Conservation (phyloP, 148 eudicot genomes). For the Gaultheria prostrata region DNA sequence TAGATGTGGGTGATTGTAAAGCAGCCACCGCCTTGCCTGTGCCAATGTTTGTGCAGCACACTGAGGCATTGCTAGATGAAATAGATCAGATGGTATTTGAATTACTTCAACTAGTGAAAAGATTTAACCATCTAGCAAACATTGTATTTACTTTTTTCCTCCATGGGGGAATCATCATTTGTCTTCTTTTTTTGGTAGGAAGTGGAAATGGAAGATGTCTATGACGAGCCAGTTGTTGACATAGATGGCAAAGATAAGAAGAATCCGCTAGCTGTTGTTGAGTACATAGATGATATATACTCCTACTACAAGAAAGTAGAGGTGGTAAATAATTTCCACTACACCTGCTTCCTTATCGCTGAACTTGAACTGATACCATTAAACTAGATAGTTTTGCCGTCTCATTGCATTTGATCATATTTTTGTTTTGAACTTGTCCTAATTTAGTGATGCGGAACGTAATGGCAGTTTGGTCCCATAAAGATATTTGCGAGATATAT, state of each 20-base stretch:
- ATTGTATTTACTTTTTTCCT: neutral
- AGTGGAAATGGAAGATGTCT: conserved; percentile 67
- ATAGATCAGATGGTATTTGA: conserved; percentile 60
- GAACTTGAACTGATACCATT: neutral
- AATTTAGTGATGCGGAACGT: too few relatives aligned
- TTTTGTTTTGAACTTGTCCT: neutral
- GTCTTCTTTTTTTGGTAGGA: conserved; percentile 24
- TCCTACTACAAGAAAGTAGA: conserved; percentile 63
- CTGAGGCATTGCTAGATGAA: conserved; percentile 66
- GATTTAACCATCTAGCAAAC: neutral
- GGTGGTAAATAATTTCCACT: conserved; percentile 33
- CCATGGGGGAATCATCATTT: neutral
- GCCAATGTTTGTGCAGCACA: conserved; percentile 77
- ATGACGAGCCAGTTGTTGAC: conserved; percentile 46
- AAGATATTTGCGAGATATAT: too few relatives aligned
- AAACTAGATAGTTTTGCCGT: neutral
- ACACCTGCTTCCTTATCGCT: neutral
- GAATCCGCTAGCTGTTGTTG: conserved; percentile 66
- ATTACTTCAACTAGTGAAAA: neutral
- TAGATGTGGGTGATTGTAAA: conserved; percentile 47
- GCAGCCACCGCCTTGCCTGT: conserved; percentile 33
- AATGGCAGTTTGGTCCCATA: too few relatives aligned
- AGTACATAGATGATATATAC: conserved; percentile 68
- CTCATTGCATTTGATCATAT: neutral
- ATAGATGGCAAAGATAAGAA: conserved; percentile 58